A percentile compares a stretch with the other conserved stretches of the same genome.
Evolutionary conservation across 768 basidiomycete genomes (phyloP).

Genomic region (Russula lepida): DNA sequence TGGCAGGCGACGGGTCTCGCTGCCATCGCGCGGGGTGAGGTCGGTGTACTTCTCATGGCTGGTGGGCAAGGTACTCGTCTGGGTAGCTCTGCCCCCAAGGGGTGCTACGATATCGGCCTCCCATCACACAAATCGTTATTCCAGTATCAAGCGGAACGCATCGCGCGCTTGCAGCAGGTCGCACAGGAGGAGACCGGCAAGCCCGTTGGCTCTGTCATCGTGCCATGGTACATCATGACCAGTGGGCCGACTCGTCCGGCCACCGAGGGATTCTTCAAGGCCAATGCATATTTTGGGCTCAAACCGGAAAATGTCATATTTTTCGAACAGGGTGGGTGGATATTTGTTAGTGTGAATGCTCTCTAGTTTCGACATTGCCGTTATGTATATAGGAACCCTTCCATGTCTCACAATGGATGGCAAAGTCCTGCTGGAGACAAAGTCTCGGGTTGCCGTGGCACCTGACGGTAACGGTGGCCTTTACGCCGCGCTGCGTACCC

Average conservation of each 20-base stretch:
- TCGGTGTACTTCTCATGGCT: conserved; percentile 96
- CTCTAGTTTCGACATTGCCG: neutral
- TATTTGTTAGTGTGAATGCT: neutral
- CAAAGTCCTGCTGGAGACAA: conserved; percentile 79
- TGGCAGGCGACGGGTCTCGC: conserved; percentile 77
- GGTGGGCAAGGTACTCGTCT: conserved; percentile 96
- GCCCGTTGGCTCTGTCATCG: conserved; percentile 51
- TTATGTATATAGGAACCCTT: conserved; percentile 59
- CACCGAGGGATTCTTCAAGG: conserved; percentile 78
- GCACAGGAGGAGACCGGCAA: conserved; percentile 52
- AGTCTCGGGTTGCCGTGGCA: conserved; percentile 80
- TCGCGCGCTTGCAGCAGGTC: conserved; percentile 70
- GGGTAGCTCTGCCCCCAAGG: conserved; percentile 89
- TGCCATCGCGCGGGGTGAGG: conserved; percentile 73
- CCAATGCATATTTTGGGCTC: conserved; percentile 77
- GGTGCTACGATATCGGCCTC: conserved; percentile 95
- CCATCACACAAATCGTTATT: conserved; percentile 92
- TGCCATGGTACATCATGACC: conserved; percentile 99
- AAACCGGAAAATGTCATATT: conserved; percentile 72
- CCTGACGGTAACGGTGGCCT: conserved; percentile 98
- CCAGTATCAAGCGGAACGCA: conserved; percentile 96
- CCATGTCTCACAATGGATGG: conserved; percentile 94
- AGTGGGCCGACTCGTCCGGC: conserved; percentile 87
- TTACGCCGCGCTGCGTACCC: conserved; percentile 84
- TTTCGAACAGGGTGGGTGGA: conserved; percentile 84